Percentiles rank a stretch among this genome's conserved stretches.
Conservation (phyloP, 805 yeast species). For the Isabelozyma pseudorhagii region DNA sequence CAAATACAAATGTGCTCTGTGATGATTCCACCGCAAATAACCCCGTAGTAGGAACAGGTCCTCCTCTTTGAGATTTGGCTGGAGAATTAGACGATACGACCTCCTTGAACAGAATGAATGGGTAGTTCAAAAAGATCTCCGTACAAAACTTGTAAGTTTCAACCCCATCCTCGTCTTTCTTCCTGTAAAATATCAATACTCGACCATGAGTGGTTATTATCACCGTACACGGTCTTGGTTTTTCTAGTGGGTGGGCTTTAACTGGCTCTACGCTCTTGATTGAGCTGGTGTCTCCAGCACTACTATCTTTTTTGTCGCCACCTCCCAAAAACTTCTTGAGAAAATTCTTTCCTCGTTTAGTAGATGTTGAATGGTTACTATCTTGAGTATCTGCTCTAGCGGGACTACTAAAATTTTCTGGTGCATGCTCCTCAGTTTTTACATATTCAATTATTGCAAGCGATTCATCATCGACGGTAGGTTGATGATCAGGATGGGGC, state of each 20-base stretch:
- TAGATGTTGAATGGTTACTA: neutral
- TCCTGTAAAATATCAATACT: conserved; percentile 49
- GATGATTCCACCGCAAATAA: conserved; percentile 57
- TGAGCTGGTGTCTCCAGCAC: neutral
- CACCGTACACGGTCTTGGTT: conserved; percentile 47
- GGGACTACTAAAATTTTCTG: conserved; percentile 3
- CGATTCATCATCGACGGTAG: conserved; percentile 44
- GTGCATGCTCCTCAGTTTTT: conserved; percentile 14
- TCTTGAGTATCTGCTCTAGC: neutral
- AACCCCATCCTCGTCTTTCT: conserved; percentile 25
- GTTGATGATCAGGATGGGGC: conserved; percentile 10
- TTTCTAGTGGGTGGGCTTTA: conserved; percentile 27
- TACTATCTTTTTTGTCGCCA: conserved; percentile 7
- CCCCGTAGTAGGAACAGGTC: conserved; percentile 35
- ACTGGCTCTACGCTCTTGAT: neutral
- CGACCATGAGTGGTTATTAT: conserved; percentile 64
- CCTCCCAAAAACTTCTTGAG: conserved; percentile 14
- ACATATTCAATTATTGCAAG: conserved; percentile 63
- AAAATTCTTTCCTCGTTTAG: conserved; percentile 5
- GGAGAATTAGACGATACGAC: conserved; percentile 33
- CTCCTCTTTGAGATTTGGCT: conserved; percentile 22
- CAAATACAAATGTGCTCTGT: conserved; percentile 54
- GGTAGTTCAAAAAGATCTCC: conserved; percentile 53
- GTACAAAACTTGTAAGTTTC: conserved; percentile 35
- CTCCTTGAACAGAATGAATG: conserved; percentile 58